A percentile compares a stretch with the other conserved stretches of the same genome.
phyloP scores from a whole-genome alignment of 495 filamentous ascomycete species.

The Talaromyces ruber region DNA sequence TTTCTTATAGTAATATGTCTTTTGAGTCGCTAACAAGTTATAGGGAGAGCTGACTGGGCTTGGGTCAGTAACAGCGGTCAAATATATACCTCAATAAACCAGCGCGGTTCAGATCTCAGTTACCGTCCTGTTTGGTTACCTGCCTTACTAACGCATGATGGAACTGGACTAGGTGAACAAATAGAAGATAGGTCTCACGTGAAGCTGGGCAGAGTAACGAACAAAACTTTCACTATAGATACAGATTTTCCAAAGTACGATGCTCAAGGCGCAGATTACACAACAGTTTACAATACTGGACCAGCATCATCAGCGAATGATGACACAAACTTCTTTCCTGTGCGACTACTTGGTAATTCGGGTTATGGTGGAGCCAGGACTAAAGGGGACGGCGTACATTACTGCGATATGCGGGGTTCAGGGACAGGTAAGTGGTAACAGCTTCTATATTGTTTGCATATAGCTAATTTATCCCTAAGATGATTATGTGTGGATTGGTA shows the following conservation, averaged over 20 bases:
- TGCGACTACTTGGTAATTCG: constrained; percentile 11
- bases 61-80: constrained; percentile 18
- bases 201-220: constrained; percentile 3
- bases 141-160: neutral
- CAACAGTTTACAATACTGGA: too few relatives aligned
- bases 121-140: neutral
- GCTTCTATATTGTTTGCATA: neutral
- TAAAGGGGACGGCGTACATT: constrained; percentile 1
- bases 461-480: neutral
- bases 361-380: constrained; percentile 8
- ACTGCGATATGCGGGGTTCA: constrained; percentile 1
- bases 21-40: neutral
- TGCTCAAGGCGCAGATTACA: constrained; percentile 3
- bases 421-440: neutral
- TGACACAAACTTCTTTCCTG: neutral
- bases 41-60: constrained; percentile 16
- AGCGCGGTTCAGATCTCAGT: constrained; percentile 9
- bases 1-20: neutral
- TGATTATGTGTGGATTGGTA: constrained; percentile 2
- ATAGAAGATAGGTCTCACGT: constrained; percentile 1
- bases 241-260: neutral
- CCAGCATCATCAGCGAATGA: neutral
- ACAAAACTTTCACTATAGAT: neutral
- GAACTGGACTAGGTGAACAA: constrained; percentile 6
- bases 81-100: constrained; percentile 16